Percentiles rank a stretch among this genome's conserved stretches.
Conservation (phyloP, 495 filamentous ascomycete genomes). For the Penicillium soppii region DNA sequence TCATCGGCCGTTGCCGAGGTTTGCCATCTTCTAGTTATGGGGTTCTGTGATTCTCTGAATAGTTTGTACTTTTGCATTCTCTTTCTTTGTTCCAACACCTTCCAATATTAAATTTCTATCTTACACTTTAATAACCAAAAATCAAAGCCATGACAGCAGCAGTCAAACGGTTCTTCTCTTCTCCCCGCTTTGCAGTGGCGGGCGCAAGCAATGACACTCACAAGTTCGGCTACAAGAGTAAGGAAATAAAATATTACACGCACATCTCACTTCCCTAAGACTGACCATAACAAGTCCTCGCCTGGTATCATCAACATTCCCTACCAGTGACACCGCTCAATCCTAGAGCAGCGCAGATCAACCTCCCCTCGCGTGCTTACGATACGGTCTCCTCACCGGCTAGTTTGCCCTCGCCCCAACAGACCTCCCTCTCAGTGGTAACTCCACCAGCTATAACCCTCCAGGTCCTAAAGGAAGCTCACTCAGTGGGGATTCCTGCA, state of each 20-base stretch:
- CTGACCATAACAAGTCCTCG: conserved; percentile 62
- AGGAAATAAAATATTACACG: conserved; percentile 6
- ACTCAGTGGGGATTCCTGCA: conserved; percentile 70
- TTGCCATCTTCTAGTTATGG: conserved; percentile 2
- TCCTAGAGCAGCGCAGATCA: conserved; percentile 63
- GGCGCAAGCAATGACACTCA: conserved; percentile 79
- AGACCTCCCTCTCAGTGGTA: conserved; percentile 80
- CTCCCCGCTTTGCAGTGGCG: conserved; percentile 82
- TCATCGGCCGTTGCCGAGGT: conserved; percentile 25
- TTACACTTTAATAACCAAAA: not conserved
- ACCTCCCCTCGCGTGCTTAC: conserved; percentile 53
- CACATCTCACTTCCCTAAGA: not conserved
- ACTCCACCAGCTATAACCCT: conserved; percentile 78
- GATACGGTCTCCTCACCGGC: conserved; percentile 64
- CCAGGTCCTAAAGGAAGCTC: conserved; percentile 70
- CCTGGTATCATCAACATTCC: conserved; percentile 78
- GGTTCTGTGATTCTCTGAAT: not conserved
- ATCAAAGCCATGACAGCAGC: conserved; percentile 39
- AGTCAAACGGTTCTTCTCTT: conserved; percentile 78
- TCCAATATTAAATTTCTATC: not conserved
- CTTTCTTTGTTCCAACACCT: not conserved
- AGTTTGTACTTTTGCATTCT: not conserved
- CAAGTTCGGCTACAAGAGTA: conserved; percentile 93
- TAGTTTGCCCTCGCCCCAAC: conserved; percentile 58
- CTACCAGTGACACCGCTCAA: conserved; percentile 83